Percentiles rank a stretch among this genome's conserved stretches.
Evolutionary conservation across 495 filamentous ascomycete genomes (phyloP).

Genomic region (Aspergillus avenaceus): DNA sequence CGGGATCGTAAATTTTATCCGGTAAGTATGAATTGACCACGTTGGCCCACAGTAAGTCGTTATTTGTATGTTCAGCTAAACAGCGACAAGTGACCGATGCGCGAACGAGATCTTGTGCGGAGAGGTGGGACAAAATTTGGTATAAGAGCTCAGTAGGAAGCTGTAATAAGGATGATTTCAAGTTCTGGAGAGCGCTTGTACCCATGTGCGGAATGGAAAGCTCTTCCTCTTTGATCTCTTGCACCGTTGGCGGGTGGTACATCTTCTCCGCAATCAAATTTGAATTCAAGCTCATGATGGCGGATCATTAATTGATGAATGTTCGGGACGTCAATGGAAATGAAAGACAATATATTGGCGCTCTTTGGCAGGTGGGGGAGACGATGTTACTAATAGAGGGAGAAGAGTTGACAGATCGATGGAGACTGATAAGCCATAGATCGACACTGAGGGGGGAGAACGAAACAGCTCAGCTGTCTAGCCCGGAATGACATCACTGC

Average conservation of each 20-base stretch:
- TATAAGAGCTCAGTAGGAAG: constrained; percentile 64
- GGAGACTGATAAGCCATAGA: no score
- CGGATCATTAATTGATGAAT: no score
- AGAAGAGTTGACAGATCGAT: not conserved
- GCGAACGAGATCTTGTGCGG: constrained; percentile 50
- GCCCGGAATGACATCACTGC: not conserved
- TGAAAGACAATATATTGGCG: no score
- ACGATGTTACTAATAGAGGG: not conserved
- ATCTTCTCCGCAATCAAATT: constrained; percentile 6
- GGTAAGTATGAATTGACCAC: constrained; percentile 62
- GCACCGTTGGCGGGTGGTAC: constrained; percentile 5
- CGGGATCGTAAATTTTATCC: constrained; percentile 37
- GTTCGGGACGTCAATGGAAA: no score
- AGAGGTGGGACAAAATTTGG: constrained; percentile 56
- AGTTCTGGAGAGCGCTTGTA: not conserved
- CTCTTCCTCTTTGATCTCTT: constrained; percentile 4
- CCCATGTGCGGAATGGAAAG: not conserved
- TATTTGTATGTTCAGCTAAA: constrained; percentile 46
- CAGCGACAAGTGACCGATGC: constrained; percentile 52
- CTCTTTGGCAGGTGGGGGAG: not conserved
- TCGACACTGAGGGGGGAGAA: no score
- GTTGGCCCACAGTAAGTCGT: constrained; percentile 60
- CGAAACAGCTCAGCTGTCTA: no score
- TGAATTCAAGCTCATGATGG: not conserved
- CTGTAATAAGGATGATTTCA: constrained; percentile 27